Percentiles rank a stretch among this genome's conserved stretches.
Evolutionary conservation across 805 yeast genomes (phyloP).

Genomic region (Sugiyamaella americana): DNA sequence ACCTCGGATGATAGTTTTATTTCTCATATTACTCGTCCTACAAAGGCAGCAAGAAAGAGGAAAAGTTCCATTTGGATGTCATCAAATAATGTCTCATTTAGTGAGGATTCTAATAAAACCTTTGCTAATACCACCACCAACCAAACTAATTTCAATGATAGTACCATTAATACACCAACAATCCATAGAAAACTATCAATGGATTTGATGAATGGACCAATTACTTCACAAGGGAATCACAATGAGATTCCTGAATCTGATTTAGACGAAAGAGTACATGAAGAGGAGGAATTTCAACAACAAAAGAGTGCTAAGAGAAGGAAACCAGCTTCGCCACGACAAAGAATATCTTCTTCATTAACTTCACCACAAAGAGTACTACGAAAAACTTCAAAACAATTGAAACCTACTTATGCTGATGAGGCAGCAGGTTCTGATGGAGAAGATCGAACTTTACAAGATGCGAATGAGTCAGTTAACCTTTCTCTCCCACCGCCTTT

Average conservation of each 20-base stretch:
- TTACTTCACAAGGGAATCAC: not conserved
- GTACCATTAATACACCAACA: not conserved
- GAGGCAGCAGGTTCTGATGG: too few relatives aligned
- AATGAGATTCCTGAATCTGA: constrained; percentile 7
- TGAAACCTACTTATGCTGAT: too few relatives aligned
- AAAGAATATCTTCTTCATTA: too few relatives aligned
- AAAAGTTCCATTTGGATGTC: constrained; percentile 16
- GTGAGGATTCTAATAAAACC: not conserved
- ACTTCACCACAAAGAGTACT: too few relatives aligned
- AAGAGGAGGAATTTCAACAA: not conserved
- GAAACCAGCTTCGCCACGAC: too few relatives aligned
- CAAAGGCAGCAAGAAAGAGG: constrained; percentile 4
- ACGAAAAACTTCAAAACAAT: too few relatives aligned
- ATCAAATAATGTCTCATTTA: not conserved
- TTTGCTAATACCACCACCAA: too few relatives aligned
- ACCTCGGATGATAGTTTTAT: not conserved
- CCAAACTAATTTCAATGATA: not conserved
- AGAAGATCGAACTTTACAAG: too few relatives aligned
- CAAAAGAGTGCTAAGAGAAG: too few relatives aligned
- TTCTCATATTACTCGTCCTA: not conserved
- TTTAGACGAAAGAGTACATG: not conserved
- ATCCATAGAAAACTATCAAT: not conserved
- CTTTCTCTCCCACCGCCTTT: not conserved
- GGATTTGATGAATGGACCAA: not conserved
- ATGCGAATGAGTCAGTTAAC: too few relatives aligned